Base-by-base conservation (phyloP, 2,329 filamentous ascomycete genomes). In the Annulohypoxylon truncatum region DNA sequence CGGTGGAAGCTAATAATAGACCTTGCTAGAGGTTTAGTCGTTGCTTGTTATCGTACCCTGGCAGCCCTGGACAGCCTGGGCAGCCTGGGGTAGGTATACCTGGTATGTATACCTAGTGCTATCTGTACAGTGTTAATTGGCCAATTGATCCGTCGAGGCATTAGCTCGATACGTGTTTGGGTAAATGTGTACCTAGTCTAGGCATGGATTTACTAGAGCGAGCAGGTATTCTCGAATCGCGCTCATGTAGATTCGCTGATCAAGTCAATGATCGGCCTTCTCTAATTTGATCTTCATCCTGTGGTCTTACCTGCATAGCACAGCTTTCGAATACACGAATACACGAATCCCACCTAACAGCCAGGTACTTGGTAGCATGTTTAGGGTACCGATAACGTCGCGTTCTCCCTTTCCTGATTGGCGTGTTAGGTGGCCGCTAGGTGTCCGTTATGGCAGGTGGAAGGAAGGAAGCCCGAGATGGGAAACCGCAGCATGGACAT, bases 211-310 rank as follows among this genome's bases (percentile, higher is more conserved):
- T 40, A 18, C 9, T 40, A 18, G 35, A 9, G 38, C 9, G 15
- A 42, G 15, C 15, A 42, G 55, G 42, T 59, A 10, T 10, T 29
- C 33, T 24, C 13, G 15, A 47, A 44, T 18, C 10, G 26, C 22
- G 15, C 46, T 20, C 38, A 18, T 10, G 38, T 29, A 53, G 44
- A 46, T 48, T 53, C 35, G 54, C 50, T 28, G 59, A 63, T 63
- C 59, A 61, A 48, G 44, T 9, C 28, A 46, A 15, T 20, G 53
- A 65, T 65, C 44, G 50, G 28, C 50, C 22, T 26, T 44, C 29
- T 61, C 48, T 47, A 62, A 63, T 63, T 62, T 66, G 50, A 59
- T 44, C 50, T 33, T 59, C 66, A 40, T 24, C 53, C 61, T 54
- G 40, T 51, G 47, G 56, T 61, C 56, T 64, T 38, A 56, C 46